A percentile compares a stretch with the other conserved stretches of the same genome.
Conservation (phyloP, 228 moss, liverwort and hornwort genomes). For the Sphagnum magellanicum region DNA sequence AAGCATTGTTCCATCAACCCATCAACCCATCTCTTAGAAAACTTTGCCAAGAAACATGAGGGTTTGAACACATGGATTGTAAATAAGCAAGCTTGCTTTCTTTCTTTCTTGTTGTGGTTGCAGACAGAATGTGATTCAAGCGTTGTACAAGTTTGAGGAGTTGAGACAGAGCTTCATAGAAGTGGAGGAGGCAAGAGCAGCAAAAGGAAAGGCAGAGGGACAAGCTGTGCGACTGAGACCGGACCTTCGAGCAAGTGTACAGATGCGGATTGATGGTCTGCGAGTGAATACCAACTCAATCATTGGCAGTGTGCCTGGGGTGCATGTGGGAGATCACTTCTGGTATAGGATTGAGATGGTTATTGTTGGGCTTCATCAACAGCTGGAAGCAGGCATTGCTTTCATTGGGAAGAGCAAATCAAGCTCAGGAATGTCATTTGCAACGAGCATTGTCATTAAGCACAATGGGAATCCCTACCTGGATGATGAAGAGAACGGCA, state of each 20-base stretch:
- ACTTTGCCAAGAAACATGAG: no score
- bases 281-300: constrained; percentile 26
- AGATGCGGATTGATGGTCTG: constrained; percentile 28
- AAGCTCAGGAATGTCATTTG: constrained; percentile 11
- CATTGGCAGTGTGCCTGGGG: constrained; percentile 45
- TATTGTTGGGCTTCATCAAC: constrained; percentile 47
- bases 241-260: constrained; percentile 30
- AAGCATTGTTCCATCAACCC: no score
- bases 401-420: constrained; percentile 16
- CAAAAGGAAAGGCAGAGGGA: neutral
- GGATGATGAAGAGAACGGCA: constrained; percentile 45
- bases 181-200: constrained; percentile 12
- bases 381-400: constrained; percentile 42
- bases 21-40: no score
- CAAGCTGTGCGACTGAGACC: constrained; percentile 8
- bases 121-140: constrained; percentile 9
- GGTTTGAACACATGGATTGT: no score
- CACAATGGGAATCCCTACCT: constrained; percentile 26
- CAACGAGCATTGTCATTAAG: constrained; percentile 42
- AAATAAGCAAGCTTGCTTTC: neutral
- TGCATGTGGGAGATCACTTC: constrained; percentile 38
- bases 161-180: constrained; percentile 18
- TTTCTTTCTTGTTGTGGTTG: neutral
- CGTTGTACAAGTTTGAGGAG: constrained; percentile 29
- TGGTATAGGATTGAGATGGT: constrained; percentile 49